phyloP scores from a whole-genome alignment of 352 stramenopile genomes.

The Pythium aquatile region DNA sequence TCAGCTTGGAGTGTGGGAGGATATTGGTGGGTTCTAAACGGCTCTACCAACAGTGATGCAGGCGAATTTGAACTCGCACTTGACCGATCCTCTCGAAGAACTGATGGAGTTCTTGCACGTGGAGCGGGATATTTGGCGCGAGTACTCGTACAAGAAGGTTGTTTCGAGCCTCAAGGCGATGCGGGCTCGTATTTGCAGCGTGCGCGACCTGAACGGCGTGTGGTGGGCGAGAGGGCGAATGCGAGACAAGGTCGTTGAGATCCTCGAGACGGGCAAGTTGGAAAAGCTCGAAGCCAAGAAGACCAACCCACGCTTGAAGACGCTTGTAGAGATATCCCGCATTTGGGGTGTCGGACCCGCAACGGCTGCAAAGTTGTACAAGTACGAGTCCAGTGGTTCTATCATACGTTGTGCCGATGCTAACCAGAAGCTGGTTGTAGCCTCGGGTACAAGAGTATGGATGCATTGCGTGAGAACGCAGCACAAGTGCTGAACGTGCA shows the following conservation, averaged over 20 bases:
- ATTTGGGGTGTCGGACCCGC: slow-evolving; percentile 80
- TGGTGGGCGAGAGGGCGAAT: slow-evolving; percentile 71
- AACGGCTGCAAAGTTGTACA: slow-evolving; percentile 78
- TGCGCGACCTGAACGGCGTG: slow-evolving; percentile 58
- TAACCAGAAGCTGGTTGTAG: slow-evolving; percentile 18
- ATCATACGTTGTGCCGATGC: not conserved
- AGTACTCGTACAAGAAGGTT: slow-evolving; percentile 87
- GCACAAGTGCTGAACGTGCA: slow-evolving; percentile 47
- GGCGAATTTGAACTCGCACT: slow-evolving; percentile 69
- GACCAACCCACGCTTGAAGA: slow-evolving; percentile 49
- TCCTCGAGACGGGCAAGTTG: slow-evolving; percentile 71
- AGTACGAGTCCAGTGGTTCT: slow-evolving; percentile 24
- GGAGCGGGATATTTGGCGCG: slow-evolving; percentile 71
- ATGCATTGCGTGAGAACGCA: slow-evolving; percentile 42
- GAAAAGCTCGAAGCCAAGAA: slow-evolving; percentile 84
- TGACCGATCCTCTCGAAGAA: slow-evolving; percentile 74
- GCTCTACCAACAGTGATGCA: slow-evolving; percentile 41
- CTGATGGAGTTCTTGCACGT: slow-evolving; percentile 81
- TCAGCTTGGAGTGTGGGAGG: not conserved
- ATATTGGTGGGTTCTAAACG: not conserved
- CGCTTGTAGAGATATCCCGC: slow-evolving; percentile 60
- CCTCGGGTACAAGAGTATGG: slow-evolving; percentile 61
- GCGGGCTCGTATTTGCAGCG: slow-evolving; percentile 51
- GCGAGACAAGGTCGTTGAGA: slow-evolving; percentile 68
- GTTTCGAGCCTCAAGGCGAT: slow-evolving; percentile 71